Percentiles rank a stretch among this genome's conserved stretches.
Evolutionary conservation across 2,329 filamentous ascomycete genomes (phyloP).

Genomic region (Tolypocladium nubicola): DNA sequence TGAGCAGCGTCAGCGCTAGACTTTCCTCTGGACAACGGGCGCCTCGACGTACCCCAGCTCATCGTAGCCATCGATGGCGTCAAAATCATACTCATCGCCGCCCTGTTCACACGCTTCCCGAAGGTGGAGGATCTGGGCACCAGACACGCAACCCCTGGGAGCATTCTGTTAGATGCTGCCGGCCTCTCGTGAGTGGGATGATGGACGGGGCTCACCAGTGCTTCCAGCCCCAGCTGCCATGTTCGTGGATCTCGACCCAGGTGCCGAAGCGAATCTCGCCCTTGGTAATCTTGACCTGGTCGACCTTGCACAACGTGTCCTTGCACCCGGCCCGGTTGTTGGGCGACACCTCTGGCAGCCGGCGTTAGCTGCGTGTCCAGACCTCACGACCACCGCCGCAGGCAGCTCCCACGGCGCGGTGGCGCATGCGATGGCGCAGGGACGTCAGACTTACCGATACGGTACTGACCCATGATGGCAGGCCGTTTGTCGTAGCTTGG

Average conservation of each 20-base stretch:
- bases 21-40: too few species aligned
- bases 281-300: conserved; percentile 61
- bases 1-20: conserved; percentile 11
- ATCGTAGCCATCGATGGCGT: conserved; percentile 70
- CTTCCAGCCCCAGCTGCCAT: conserved; percentile 64
- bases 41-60: conserved; percentile 45
- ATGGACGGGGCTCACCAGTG: conserved; percentile 60
- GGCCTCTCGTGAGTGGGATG: background rate
- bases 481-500: background rate
- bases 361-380: background rate
- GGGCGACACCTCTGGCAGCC: conserved; percentile 53
- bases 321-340: conserved; percentile 67
- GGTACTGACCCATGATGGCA: conserved; percentile 32
- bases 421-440: background rate
- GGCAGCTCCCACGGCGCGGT: background rate
- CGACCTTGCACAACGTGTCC: conserved; percentile 62
- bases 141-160: conserved; percentile 78
- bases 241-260: conserved; percentile 53
- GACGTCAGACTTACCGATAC: conserved; percentile 29
- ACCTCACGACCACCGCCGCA: background rate
- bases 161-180: background rate
- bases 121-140: conserved; percentile 57
- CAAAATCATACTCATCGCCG: conserved; percentile 44
- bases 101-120: conserved; percentile 41
- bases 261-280: conserved; percentile 68